phyloP scores from a whole-genome alignment of 306 rosid species.

The Nissolia schottii region DNA sequence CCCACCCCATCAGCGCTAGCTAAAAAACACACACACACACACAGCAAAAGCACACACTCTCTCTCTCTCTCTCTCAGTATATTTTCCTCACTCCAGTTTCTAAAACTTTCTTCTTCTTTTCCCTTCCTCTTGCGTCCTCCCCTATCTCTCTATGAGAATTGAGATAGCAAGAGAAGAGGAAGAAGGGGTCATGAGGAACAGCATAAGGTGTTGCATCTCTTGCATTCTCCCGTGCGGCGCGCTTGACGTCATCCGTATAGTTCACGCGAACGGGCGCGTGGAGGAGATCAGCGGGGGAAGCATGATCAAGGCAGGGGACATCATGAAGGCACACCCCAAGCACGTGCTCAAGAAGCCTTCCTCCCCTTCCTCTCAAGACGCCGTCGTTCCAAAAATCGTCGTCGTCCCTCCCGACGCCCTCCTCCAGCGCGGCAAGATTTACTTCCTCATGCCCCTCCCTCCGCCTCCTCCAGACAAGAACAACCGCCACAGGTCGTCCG shows the following conservation, averaged over 20 bases:
- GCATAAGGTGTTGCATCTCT: slow-evolving; percentile 86
- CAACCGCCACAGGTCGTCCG: slow-evolving; percentile 24
- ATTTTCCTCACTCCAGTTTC: slow-evolving; percentile 1
- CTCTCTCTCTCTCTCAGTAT: neutral
- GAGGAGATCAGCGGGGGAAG: slow-evolving; percentile 78
- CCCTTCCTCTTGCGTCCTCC: neutral
- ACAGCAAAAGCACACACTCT: neutral
- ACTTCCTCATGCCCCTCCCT: slow-evolving; percentile 89
- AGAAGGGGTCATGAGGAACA: slow-evolving; percentile 54
- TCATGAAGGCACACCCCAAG: slow-evolving; percentile 85
- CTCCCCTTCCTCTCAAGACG: slow-evolving; percentile 47
- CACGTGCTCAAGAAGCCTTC: slow-evolving; percentile 87
- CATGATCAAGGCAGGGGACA: slow-evolving; percentile 59
- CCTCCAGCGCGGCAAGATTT: slow-evolving; percentile 93
- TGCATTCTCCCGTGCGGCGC: slow-evolving; percentile 97
- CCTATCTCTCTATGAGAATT: slow-evolving; percentile 34
- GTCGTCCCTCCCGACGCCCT: slow-evolving; percentile 91
- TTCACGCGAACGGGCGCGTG: slow-evolving; percentile 77
- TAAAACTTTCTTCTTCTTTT: neutral
- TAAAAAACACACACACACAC: neutral
- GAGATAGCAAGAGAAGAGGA: slow-evolving; percentile 9
- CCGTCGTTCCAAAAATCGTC: slow-evolving; percentile 65
- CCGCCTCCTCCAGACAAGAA: slow-evolving; percentile 29
- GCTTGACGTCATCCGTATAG: slow-evolving; percentile 85
- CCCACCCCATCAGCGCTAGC: slow-evolving; percentile 41